Evolutionary conservation across 208 protist genomes (phyloP).

Genomic region (Crithidia thermophila): DNA sequence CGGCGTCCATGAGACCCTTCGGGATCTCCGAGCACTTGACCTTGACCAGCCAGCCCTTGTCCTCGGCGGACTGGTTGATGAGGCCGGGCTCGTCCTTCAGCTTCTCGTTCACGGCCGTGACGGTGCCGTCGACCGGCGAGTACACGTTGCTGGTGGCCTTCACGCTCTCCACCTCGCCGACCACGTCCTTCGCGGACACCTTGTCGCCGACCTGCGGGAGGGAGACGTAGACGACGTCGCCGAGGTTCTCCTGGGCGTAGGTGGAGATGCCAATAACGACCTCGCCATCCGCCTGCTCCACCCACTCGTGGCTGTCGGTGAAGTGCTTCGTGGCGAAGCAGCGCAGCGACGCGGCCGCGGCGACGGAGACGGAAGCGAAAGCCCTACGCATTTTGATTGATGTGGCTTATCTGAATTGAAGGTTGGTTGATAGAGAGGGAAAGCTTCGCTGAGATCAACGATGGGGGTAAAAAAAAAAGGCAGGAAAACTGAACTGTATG

Average conservation of each 20-base stretch:
- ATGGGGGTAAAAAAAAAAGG: too few relatives aligned
- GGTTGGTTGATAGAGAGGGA: too few relatives aligned
- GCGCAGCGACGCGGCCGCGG: conserved; percentile 43
- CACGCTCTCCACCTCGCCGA: conserved; percentile 93
- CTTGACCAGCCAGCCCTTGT: conserved; percentile 91
- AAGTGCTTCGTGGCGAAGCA: conserved; percentile 77
- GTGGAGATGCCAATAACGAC: conserved; percentile 87
- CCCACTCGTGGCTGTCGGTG: conserved; percentile 93
- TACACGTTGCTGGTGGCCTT: conserved; percentile 93
- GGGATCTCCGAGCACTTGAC: conserved; percentile 76
- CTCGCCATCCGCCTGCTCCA: conserved; percentile 59
- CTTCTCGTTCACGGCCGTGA: conserved; percentile 85
- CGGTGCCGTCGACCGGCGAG: conserved; percentile 83
- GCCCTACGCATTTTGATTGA: conserved; percentile 49
- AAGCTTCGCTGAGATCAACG: too few relatives aligned
- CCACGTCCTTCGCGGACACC: conserved; percentile 62
- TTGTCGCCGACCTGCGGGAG: conserved; percentile 89
- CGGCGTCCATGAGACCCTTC: conserved; percentile 77
- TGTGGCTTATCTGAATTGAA: conserved; percentile 1
- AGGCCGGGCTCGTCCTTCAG: conserved; percentile 85
- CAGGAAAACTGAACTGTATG: too few relatives aligned
- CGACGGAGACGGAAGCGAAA: conserved; percentile 34
- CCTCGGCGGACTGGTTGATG: conserved; percentile 87
- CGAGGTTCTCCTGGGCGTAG: conserved; percentile 91
- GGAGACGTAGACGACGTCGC: conserved; percentile 92